Base-by-base conservation (phyloP, 192 early-diverging fungal genomes). In the Irineochytrium annulatum region DNA sequence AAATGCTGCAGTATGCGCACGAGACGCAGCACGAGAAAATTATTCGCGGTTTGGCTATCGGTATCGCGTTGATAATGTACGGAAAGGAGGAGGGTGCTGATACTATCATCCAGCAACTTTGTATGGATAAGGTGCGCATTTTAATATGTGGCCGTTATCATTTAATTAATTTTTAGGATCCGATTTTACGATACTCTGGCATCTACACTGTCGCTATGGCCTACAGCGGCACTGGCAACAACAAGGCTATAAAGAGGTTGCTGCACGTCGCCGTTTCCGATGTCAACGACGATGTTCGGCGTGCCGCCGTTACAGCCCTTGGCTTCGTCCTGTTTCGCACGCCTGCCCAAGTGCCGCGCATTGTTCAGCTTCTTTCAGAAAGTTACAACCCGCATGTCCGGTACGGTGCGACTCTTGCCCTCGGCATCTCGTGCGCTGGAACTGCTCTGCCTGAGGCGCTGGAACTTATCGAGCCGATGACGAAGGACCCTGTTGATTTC, bases 1-100 rank as follows among this genome's bases (percentile, higher is more conserved):
- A 95, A 57, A 97, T 99, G 94, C 75, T 98, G 30, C 87, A 90
- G 63, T 99, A 99, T 62, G 97, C 97, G 16, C 91, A 92, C 60
- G 95, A 98, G 59, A 99, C 97, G 3, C 91, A 93, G 70, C 97
- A 99, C 75, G 97, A 99, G 65, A 99, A 99, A 79, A 99, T 98
- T 60, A 98, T 99, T 55, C 91, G 97, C 33, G 92, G 94, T 45
- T 74, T 97, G 57, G 88, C 95, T 6, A 79, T 97, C 27, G 95
- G 97, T 48, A 89, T 99, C 51, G 85, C 94, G 0, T 68, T 99
- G 52, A 87, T 99, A 19, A 95, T 98, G 94, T 99, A 94, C 71
- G 97, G 92, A 16, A 86, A 86, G 64, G 93, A 97, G 73, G 94
- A 97, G 70, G 86, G 85, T 43, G 97, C 97, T 3, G 97, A 99